Evolutionary conservation across 805 yeast genomes (phyloP).

Genomic region (Tetrapisispora phaffii): DNA sequence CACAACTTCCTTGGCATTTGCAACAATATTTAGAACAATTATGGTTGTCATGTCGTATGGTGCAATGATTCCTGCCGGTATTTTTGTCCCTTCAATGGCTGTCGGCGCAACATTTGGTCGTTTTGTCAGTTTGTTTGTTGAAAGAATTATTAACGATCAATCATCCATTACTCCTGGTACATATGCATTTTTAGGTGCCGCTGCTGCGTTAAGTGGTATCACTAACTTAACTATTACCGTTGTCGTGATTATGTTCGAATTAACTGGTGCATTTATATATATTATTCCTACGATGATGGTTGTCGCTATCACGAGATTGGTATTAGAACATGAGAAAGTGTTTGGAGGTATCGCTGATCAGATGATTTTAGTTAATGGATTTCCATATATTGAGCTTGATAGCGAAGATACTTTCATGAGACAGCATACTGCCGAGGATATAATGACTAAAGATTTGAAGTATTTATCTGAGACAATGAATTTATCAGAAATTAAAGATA

Average conservation of each 20-base stretch:
- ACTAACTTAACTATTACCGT: slow-evolving; percentile 88
- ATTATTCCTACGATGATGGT: slow-evolving; percentile 95
- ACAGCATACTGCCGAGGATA: slow-evolving; percentile 38
- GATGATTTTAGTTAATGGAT: slow-evolving; percentile 80
- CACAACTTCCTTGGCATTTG: slow-evolving; percentile 49
- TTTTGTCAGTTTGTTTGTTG: slow-evolving; percentile 67
- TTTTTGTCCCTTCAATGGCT: slow-evolving; percentile 93
- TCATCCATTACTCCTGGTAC: slow-evolving; percentile 84
- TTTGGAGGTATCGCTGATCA: slow-evolving; percentile 88
- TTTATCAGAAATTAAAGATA: slow-evolving; percentile 18
- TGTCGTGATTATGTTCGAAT: slow-evolving; percentile 89
- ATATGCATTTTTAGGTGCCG: slow-evolving; percentile 93
- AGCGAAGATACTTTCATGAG: slow-evolving; percentile 55
- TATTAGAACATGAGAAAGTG: slow-evolving; percentile 67
- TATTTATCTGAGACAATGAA: slow-evolving; percentile 19
- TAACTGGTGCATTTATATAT: slow-evolving; percentile 89
- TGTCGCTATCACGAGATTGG: slow-evolving; percentile 74
- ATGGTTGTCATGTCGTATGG: slow-evolving; percentile 84
- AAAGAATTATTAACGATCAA: slow-evolving; percentile 34
- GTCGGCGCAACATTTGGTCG: slow-evolving; percentile 94
- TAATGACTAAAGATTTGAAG: slow-evolving; percentile 45
- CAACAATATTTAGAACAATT: slow-evolving; percentile 60
- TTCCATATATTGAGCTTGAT: slow-evolving; percentile 63
- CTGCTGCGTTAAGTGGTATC: slow-evolving; percentile 88
- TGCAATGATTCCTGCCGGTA: slow-evolving; percentile 93